phyloP scores from a whole-genome alignment of 352 stramenopile species.

The Pythium brassicae region DNA sequence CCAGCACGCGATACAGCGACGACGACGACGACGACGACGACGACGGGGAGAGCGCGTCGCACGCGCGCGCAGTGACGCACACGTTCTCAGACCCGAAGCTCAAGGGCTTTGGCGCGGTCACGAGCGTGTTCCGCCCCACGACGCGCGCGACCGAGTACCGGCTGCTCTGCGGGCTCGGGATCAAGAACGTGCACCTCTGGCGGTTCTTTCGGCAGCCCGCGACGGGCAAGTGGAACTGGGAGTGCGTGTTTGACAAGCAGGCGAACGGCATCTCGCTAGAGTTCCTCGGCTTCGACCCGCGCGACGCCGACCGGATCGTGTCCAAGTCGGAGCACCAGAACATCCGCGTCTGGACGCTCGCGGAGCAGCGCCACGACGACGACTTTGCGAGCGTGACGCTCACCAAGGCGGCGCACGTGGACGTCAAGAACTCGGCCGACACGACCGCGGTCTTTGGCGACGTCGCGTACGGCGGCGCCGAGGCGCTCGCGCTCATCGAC shows the following conservation, averaged over 20 bases:
- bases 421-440: conserved; percentile 75
- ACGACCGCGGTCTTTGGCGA: conserved; percentile 62
- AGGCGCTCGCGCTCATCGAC: conserved; percentile 65
- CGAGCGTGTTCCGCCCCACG: conserved; percentile 42
- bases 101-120: conserved; percentile 79
- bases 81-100: conserved; percentile 81
- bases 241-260: conserved; percentile 85
- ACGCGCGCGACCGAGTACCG: conserved; percentile 64
- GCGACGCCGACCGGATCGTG: conserved; percentile 54
- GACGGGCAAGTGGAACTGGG: conserved; percentile 54
- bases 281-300: conserved; percentile 66
- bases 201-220: conserved; percentile 56
- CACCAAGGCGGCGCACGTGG: conserved; percentile 62
- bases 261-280: conserved; percentile 85
- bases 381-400: conserved; percentile 27
- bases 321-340: conserved; percentile 86
- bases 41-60: conserved; percentile 32
- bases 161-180: conserved; percentile 76
- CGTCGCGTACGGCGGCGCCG: conserved; percentile 67
- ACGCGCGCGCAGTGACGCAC: conserved; percentile 50
- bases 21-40: conserved; percentile 22
- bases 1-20: no score
- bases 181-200: conserved; percentile 87
- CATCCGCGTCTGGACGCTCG: conserved; percentile 77
- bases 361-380: conserved; percentile 40